Percentiles rank a stretch among this genome's conserved stretches.
Evolutionary conservation across 1,284 basidiomycete genomes (phyloP).

Genomic region (Tylopilus sp.): DNA sequence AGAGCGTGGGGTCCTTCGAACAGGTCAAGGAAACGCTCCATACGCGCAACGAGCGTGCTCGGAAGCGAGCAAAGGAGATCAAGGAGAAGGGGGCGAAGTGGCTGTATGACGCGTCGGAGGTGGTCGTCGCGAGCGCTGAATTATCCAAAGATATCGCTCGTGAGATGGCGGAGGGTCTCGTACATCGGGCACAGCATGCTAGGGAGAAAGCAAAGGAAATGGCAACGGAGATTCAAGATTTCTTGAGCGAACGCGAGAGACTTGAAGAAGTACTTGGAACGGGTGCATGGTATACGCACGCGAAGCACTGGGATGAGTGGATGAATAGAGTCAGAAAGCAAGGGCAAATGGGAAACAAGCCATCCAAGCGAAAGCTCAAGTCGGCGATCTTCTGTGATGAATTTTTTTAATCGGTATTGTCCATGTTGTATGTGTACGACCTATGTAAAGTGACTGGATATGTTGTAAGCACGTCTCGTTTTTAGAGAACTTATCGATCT

Average conservation of each 20-base stretch:
- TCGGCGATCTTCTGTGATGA: conserved; percentile 10
- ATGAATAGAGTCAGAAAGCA: conserved; percentile 6
- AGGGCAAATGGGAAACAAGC: conserved; percentile 13
- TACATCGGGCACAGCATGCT: conserved; percentile 41
- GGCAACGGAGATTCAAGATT: conserved; percentile 28
- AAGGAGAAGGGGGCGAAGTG: conserved; percentile 43
- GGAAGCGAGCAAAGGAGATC: conserved; percentile 52
- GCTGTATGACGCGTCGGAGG: conserved; percentile 39
- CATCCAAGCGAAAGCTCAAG: conserved; percentile 13
- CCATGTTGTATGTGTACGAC: conserved; percentile 17
- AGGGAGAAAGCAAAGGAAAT: conserved; percentile 46
- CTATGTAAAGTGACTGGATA: conserved; percentile 18
- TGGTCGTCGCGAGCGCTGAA: conserved; percentile 36
- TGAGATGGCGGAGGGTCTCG: conserved; percentile 29
- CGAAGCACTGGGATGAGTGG: conserved; percentile 25
- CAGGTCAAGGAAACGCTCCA: conserved; percentile 40
- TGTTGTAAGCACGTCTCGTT: background rate
- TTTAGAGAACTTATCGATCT: too few relatives aligned
- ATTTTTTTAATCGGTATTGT: conserved; percentile 1
- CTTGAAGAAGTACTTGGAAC: conserved; percentile 12
- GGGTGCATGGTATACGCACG: conserved; percentile 16
- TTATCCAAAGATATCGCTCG: conserved; percentile 47
- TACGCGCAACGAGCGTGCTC: conserved; percentile 52
- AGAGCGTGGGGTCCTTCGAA: conserved; percentile 23
- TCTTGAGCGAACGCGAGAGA: conserved; percentile 22